Conservation (phyloP, 345 rosid genomes). For the Acer negundo region DNA sequence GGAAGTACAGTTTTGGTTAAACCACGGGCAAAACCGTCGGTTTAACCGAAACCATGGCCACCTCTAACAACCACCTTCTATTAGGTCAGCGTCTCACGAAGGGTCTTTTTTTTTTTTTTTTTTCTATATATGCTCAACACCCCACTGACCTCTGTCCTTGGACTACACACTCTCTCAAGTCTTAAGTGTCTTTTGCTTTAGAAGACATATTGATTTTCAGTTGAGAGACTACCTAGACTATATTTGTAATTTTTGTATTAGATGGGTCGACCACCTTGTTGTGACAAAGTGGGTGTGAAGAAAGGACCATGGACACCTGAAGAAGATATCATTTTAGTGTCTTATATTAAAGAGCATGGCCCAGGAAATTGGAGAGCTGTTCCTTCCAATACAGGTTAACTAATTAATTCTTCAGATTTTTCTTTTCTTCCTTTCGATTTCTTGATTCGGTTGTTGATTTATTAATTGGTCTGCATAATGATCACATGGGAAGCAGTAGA, state of each 20-base stretch:
- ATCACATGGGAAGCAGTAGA: background rate
- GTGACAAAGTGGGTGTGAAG: constrained; percentile 77
- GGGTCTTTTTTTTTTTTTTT: constrained; percentile 11
- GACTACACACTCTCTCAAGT: constrained; percentile 17
- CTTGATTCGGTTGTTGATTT: background rate
- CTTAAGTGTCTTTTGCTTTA: too few relatives aligned
- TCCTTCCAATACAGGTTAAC: constrained; percentile 69
- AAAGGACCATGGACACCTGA: constrained; percentile 97
- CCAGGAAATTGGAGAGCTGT: constrained; percentile 88
- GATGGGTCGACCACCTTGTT: constrained; percentile 89
- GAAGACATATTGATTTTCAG: too few relatives aligned
- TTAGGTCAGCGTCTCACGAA: constrained; percentile 46
- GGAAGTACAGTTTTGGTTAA: too few relatives aligned
- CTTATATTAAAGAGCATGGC: constrained; percentile 82
- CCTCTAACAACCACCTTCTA: constrained; percentile 20
- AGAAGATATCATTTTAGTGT: constrained; percentile 78
- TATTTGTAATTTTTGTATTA: background rate
- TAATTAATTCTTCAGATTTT: background rate
- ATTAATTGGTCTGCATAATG: background rate
- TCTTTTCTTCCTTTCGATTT: background rate
- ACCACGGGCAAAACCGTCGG: too few relatives aligned
- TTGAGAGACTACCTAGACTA: too few relatives aligned
- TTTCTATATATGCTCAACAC: constrained; percentile 44
- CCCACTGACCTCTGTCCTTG: constrained; percentile 29
- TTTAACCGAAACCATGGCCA: too few relatives aligned